Base-by-base conservation (phyloP, 305 asterid species). In the Salvia sclarea region DNA sequence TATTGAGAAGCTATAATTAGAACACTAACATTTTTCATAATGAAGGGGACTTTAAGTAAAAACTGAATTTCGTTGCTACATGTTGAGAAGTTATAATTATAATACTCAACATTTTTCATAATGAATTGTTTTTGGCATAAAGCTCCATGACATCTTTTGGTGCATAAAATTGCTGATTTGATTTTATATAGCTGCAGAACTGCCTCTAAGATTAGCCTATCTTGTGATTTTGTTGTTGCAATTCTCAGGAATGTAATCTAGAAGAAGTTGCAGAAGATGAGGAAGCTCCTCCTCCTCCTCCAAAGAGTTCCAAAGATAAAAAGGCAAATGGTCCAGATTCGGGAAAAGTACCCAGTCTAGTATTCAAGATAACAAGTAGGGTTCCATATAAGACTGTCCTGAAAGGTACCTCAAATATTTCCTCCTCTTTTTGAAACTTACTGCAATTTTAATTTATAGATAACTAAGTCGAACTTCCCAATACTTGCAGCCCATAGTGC, bases 351-450 rank as follows among this genome's bases (percentile, higher is more conserved):
- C 96, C 92, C 49, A 88, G 84, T 84, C 97, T 93, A 66, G 71
- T 76, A 47, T 93, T 93, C 80, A 93, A 90, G 76, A 62, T 93
- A 66, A 85, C 95, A 12, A 90, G 85, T 84, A 85, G 85, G 81
- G 96, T 93, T 76, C 96, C 81, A 24, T 93, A 93, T 76, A 93
- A 93, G 82, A 93, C 98, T 30, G 95, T 93, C 81, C 86, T 93
- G 25, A 93, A 93, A 85, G 96, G 97, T 88, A 59, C 53, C 45
- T 35, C 35, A 3, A 66, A 60, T 45, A 20, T 61, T 66, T 25
- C 61, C 53, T 61, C 67, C 13, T 11, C 61, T 58, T 28, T 59
- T 57, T 71, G 64, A 31, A 28, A 28, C 28, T 14, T 41, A 8
- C 9, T 56, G 69, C 57, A 59, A 20, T 52, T 56, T 14, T 48